Percentiles rank a stretch among this genome's conserved stretches.
Evolutionary conservation across 2,329 filamentous ascomycete genomes (phyloP).

Genomic region (Juglanconis sp.): DNA sequence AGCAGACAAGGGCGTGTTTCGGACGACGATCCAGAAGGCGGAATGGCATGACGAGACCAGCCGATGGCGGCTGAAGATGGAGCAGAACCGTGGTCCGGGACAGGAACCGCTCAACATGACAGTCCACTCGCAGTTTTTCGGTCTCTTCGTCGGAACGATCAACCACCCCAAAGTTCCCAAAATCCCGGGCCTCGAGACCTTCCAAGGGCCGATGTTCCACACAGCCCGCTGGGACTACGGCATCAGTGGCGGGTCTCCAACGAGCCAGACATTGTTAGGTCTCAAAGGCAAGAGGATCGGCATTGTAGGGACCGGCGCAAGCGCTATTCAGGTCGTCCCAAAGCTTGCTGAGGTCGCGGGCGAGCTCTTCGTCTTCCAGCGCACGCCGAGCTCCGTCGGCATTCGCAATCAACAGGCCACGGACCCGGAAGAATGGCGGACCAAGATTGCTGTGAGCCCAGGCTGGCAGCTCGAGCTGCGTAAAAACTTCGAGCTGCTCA

Average conservation of each 20-base stretch:
- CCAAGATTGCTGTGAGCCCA: constrained; percentile 26
- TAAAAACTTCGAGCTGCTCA: constrained; percentile 37
- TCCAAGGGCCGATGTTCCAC: constrained; percentile 42
- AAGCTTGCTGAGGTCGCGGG: constrained; percentile 44
- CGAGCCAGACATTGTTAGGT: constrained; percentile 38
- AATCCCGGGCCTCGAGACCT: constrained; percentile 38
- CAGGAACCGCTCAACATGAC: constrained; percentile 25
- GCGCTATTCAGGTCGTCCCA: constrained; percentile 43
- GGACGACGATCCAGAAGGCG: constrained; percentile 36
- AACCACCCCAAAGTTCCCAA: constrained; percentile 40
- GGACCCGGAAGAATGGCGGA: constrained; percentile 38
- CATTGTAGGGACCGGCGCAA: constrained; percentile 50
- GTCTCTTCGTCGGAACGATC: constrained; percentile 37
- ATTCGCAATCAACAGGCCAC: constrained; percentile 37
- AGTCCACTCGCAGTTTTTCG: constrained; percentile 37
- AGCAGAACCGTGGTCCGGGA: constrained; percentile 11
- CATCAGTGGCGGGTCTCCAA: constrained; percentile 37
- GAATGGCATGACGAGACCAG: constrained; percentile 38
- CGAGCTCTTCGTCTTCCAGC: constrained; percentile 54
- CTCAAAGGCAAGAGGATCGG: constrained; percentile 45
- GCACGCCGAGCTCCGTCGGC: constrained; percentile 46
- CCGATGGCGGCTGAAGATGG: constrained; percentile 22
- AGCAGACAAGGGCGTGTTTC: constrained; percentile 42
- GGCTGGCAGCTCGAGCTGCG: constrained; percentile 50
- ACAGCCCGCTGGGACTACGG: constrained; percentile 45